Evolutionary conservation across 768 basidiomycete species (phyloP), one percentile per base, ranked within the genome.

Genomic region (Boletus reticuloceps): DNA sequence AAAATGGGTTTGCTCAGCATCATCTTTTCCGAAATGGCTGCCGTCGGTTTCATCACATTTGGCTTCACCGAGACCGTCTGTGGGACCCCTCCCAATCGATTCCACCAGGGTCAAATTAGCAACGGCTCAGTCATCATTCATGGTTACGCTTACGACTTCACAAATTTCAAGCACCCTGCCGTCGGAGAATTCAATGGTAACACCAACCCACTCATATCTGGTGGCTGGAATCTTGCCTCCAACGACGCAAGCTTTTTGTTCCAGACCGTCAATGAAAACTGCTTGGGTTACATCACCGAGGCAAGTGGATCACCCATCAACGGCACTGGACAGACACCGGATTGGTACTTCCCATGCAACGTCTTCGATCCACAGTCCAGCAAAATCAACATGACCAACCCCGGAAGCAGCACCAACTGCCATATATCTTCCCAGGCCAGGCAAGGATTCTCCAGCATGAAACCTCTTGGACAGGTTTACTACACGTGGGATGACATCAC

Each of bases 341-440:
- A 91, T 58, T 98, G 95, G 95, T 98, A 98, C 70, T 97, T 98
- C 74, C 97, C 97, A 2, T 99, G 97, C 79, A 98, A 99, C 66
- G 74, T 96, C 43, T 88, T 79, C 75, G 80, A 84, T 61, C 71
- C 69, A n/a, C 94, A 95, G 78, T 77, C 59, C 84, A 86, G 6
- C 83, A 69, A 12, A 73, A 75, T 58, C 4, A 95, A 98, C 69
- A 58, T 80, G 27, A 89, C 90, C 1, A 81, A 77, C 34, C 94
- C 94, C 63, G 83, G 82, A 32, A 61, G 70, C 8, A 70, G 72
- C 32, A 84, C 82, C 17, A 85, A 81, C 53, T 99, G 97, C 60
- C 97, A 99, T 70, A 74, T 80, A 16, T 74, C 79, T 22, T 59
- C 77, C 3, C 74, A 67, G 49, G 82, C 91, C 0, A 78, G 86